Base-by-base conservation (phyloP, 345 rosid species). In the Ailanthus altissimus region DNA sequence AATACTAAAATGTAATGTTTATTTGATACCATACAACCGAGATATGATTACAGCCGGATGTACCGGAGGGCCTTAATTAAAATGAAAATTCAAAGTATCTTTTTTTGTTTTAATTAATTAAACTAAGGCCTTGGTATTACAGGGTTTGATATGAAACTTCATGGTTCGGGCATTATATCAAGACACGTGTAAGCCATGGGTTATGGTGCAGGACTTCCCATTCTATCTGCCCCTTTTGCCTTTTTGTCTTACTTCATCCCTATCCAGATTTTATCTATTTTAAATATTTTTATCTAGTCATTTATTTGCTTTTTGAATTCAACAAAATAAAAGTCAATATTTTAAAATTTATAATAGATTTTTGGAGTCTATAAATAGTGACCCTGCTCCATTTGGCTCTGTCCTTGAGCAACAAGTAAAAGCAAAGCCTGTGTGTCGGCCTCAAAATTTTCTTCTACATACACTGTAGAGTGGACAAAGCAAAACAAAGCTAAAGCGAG, bases 401-500 rank as follows among this genome's bases (percentile, higher is more conserved):
- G 54, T 38, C 46, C 20, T 62, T 54, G 61, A 51, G 72, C 49
- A 67, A 38, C 59, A 66, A 79, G 85, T 65, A 79, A 32, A 74
- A 72, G 82, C 76, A 11, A 21, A 14, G 5, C 3, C 73, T 78
- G 74, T 82, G 38, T 32, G 75, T 68, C 68, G 74, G 72, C 70
- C 81, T 59, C 68, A 14, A 12, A 1, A 23, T 49, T 43, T 43
- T 2, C 40, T 46, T 42, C 38, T 32, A 32, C 2, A 32, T 3
- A 32, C 38, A 32, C 38, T 51, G 16, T 47, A 40, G 28, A 40
- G 72, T 8, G 36, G 9, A 49, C 42, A 49, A 74, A n/a, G n/a
- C 23, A 67, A 58, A 46, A 21, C 38, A 14, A 1, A 77, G 40
- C 28, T 36, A 28, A 14, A 51, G 54, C 61, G 53, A n/a, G 36